Evolutionary conservation across 1,284 basidiomycete genomes (phyloP).

Genomic region (Chondrostereum purpureum): DNA sequence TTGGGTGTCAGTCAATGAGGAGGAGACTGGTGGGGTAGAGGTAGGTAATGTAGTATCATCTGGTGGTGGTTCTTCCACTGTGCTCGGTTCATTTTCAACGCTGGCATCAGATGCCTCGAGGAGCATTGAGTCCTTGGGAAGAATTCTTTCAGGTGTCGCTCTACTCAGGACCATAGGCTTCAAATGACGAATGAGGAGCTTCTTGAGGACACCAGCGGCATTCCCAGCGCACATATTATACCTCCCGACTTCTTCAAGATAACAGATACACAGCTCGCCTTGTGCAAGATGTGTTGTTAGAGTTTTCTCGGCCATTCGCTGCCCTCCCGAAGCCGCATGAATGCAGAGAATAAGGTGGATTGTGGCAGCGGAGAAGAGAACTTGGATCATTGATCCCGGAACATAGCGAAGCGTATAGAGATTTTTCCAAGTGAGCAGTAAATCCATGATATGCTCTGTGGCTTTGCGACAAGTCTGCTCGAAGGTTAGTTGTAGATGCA

Average conservation of each 20-base stretch:
- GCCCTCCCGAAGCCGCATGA: conserved; percentile 26
- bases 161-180: too few species aligned
- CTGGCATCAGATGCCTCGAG: too few species aligned
- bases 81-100: too few species aligned
- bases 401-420: conserved; percentile 40
- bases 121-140: too few species aligned
- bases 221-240: neutral
- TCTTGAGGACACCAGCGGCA: too few species aligned
- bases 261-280: neutral
- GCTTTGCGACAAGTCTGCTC: conserved; percentile 39
- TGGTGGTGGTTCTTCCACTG: too few species aligned
- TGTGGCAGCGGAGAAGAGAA: conserved; percentile 45
- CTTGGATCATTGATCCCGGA: conserved; percentile 41
- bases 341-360: conserved; percentile 33
- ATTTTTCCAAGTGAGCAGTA: conserved; percentile 36
- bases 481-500: conserved; percentile 3
- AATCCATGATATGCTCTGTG: conserved; percentile 38
- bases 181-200: too few species aligned
- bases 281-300: neutral
- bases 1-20: too few species aligned
- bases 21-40: too few species aligned
- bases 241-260: neutral
- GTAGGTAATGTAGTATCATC: too few species aligned
- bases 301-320: conserved; percentile 25
- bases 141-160: too few species aligned